Evolutionary conservation across 1,139 yeast genomes (phyloP), one percentile per base, ranked within the genome.

Genomic region (Candida tropicalis): DNA sequence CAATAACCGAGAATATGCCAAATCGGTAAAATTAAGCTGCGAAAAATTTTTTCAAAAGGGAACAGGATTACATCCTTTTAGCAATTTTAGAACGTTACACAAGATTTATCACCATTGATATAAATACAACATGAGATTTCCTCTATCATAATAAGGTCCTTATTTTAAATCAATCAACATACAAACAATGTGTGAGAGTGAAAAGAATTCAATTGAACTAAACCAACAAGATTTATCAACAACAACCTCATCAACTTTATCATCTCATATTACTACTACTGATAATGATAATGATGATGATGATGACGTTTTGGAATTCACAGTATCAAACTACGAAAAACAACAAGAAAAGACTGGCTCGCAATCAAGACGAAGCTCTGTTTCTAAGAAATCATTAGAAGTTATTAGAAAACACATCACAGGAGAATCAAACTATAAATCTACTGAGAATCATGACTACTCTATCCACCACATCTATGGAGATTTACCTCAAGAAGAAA

Each of bases 381-480:
- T 53, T 38, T 42, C 35, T 18, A 39, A 49, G 35, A 44, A 47
- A 40, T 48, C 58, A 4, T 29, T 50, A 34, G 62, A 54, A 11
- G 45, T 44, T 7, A 38, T 52, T n/a, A 44, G 51, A 31, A 52
- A 43, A 39, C 42, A 48, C 23, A 26, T 46, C 12, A 41, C 46
- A 3, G 54, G 55, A 9, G 49, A 51, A 13, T 31, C 41, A 7
- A 18, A 34, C 7, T 24, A 28, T 18, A 23, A 32, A 11, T 18
- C 32, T 12, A 36, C 39, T 10, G 43, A 43, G n/a, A 24, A 28
- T 17, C 37, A 45, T 12, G 41, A 53, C 18, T 65, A 55, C 47
- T 57, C 71, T 0, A 64, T 63, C 7, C 61, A 59, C 39, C 71
- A 67, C 22, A 68, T 70, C 15, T 70, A 60, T 46, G 73, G 74